These are phyloP conservation scores for Dothideomycetidae sp. DNA, from an alignment of 2,329 filamentous ascomycete species.

Conservation along the genomic window DNA sequence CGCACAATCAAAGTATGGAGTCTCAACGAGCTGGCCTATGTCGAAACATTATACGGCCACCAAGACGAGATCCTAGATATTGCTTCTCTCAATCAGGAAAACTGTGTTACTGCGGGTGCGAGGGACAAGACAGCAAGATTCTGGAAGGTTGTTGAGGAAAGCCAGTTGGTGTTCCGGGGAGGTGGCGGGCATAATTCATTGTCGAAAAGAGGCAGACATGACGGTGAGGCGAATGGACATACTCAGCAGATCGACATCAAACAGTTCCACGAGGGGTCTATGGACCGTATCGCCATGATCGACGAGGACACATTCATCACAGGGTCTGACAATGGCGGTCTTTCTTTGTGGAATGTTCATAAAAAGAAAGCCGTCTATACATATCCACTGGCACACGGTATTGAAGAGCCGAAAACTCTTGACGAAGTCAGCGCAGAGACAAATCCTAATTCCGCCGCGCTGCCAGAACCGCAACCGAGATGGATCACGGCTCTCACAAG, in stretches of 20 bases:
- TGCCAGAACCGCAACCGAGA: constrained; percentile 44
- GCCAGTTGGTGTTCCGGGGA: constrained; percentile 86
- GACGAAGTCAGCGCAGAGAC: constrained; percentile 59
- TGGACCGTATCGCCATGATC: constrained; percentile 83
- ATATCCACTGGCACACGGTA: constrained; percentile 66
- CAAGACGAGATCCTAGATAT: constrained; percentile 82
- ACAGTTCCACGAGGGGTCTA: constrained; percentile 58
- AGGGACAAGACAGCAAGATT: constrained; percentile 80
- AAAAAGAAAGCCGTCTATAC: constrained; percentile 92
- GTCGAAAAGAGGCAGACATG: constrained; percentile 37
- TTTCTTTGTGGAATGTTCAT: constrained; percentile 75
- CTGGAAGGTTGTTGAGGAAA: constrained; percentile 95
- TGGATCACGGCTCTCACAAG: constrained; percentile 83
- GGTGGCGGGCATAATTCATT: constrained; percentile 38
- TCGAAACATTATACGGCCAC: constrained; percentile 92
- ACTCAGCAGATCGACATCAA: constrained; percentile 22
- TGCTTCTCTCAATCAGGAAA: constrained; percentile 68
- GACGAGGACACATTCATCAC: constrained; percentile 84
- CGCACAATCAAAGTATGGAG: constrained; percentile 94
- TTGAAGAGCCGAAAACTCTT: constrained; percentile 56
- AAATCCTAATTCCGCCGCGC: constrained; percentile 37
- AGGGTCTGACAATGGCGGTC: constrained; percentile 75
- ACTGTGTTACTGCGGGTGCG: constrained; percentile 80
- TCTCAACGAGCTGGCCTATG: constrained; percentile 78
- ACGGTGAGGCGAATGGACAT: constrained; percentile 21